Conservation (phyloP, 78 protist genomes). For the Dictyostelium capitatum region DNA sequence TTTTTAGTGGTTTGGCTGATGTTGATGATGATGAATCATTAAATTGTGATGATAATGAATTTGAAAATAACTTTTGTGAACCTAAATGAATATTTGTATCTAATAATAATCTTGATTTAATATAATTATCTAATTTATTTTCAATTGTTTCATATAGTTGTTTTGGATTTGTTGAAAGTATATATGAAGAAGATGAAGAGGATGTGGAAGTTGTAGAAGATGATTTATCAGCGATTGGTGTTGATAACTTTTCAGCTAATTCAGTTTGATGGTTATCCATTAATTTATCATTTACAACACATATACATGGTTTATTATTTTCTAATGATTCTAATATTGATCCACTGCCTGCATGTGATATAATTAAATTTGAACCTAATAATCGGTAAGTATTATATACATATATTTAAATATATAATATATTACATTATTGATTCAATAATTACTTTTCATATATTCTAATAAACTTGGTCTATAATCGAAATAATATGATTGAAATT, state of each 20-base stretch:
- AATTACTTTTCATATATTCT: conserved; percentile 11
- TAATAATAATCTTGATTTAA: background rate
- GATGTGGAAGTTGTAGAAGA: too few species aligned
- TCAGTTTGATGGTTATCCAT: conserved; percentile 85
- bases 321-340: conserved; percentile 58
- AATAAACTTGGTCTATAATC: conserved; percentile 37
- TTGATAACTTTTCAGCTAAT: conserved; percentile 48
- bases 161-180: background rate
- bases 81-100: background rate
- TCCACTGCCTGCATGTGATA: conserved; percentile 71
- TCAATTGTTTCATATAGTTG: background rate
- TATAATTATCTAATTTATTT: background rate
- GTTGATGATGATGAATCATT: background rate
- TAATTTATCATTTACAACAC: conserved; percentile 59
- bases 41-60: background rate
- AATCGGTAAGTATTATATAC: too few species aligned
- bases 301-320: conserved; percentile 59
- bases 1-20: background rate
- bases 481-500: conserved; percentile 16
- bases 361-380: too few species aligned
- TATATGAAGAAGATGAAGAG: background rate
- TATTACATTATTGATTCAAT: too few species aligned
- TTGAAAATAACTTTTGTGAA: background rate
- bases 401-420: too few species aligned
- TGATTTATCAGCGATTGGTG: too few species aligned